Base-by-base conservation (phyloP, 139 green algal species). In the Asterochloris sp. region DNA sequence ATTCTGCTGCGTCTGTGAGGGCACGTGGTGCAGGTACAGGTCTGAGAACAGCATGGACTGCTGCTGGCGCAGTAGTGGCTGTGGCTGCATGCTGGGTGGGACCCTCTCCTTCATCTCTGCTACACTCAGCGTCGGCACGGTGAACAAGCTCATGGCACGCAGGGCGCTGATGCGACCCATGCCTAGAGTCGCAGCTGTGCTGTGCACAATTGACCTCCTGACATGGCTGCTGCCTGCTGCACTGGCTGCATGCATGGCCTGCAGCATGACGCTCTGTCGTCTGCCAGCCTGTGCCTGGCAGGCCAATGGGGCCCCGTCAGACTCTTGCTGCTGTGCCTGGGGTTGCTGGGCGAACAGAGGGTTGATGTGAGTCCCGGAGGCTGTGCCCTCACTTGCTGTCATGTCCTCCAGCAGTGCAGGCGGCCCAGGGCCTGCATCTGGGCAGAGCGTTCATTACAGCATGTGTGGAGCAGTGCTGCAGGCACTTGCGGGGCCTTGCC, bases 131-230 rank as follows among this genome's bases (percentile, higher is more conserved):
- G 38, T 54, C 38, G 38, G 38, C 38, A 54, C 38, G 38, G 38
- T 54, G 38, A 54, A 54, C 38, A 54, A 54, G 38, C 38, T 54
- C 6, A 54, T 54, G 38, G 38, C 38, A 54, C 38, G 38, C 38
- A 54, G 38, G 6, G 38, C 38, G 6, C 38, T 54, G 38, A 54
- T 54, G 38, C 38, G 38, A 54, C 38, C 38, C 38, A 54, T 54
- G 38, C 38, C 38, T 54, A 54, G 38, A 54, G 38, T 60, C 38
- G 38, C 38, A 29, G 62, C 21, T 15, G 60, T 83, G n/a, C 47
- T 89, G 23, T 29, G 78, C 61, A 60, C 61, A 21, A 89, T 89
- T 76, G 79, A 84, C 63, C 85, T 87, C 38, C 38, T 54, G 38
- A 54, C 38, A 54, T 54, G 38, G 38, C 38, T 54, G 38, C 38